Evolutionary conservation across 192 early-diverging fungal species (phyloP).

Genomic region (Dissophora ornata): DNA sequence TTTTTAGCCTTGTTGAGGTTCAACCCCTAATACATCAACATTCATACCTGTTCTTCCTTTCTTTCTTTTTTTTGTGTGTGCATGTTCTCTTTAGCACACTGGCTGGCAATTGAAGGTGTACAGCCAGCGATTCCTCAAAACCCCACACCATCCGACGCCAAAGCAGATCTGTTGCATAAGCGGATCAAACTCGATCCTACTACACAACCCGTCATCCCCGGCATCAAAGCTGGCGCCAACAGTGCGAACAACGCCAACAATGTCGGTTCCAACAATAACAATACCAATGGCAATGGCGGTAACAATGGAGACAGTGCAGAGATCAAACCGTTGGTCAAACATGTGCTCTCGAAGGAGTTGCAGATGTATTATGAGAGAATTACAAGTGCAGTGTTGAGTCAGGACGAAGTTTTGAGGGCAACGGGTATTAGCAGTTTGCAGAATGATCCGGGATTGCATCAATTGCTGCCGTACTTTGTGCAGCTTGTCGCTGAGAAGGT

Average conservation of each 20-base stretch:
- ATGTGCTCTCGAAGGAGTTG: conserved; percentile 91
- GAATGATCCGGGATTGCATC: conserved; percentile 93
- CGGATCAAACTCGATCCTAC: conserved; percentile 54
- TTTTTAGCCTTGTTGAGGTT: no score
- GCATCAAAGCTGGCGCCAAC: conserved; percentile 38
- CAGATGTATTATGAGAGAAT: conserved; percentile 96
- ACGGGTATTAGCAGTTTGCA: conserved; percentile 86
- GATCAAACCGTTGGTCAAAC: conserved; percentile 84
- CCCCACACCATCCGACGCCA: conserved; percentile 78
- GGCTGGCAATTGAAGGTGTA: conserved; percentile 99
- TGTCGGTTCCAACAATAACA: neutral
- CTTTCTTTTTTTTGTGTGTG: no score
- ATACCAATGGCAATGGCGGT: neutral
- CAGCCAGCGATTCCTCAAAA: conserved; percentile 98
- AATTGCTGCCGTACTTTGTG: conserved; percentile 95
- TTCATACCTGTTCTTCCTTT: no score
- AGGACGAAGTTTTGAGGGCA: conserved; percentile 72
- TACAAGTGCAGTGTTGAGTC: conserved; percentile 79
- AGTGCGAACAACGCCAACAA: neutral
- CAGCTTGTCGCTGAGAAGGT: conserved; percentile 90
- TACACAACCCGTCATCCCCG: conserved; percentile 40
- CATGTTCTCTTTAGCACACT: conserved; percentile 91
- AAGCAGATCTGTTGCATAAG: conserved; percentile 62
- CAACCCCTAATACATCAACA: no score
- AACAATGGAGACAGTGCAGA: conserved; percentile 55